These are phyloP conservation scores for Xanthoconium stramineum DNA, from an alignment of 768 basidiomycete genomes.

Conservation along the genomic window DNA sequence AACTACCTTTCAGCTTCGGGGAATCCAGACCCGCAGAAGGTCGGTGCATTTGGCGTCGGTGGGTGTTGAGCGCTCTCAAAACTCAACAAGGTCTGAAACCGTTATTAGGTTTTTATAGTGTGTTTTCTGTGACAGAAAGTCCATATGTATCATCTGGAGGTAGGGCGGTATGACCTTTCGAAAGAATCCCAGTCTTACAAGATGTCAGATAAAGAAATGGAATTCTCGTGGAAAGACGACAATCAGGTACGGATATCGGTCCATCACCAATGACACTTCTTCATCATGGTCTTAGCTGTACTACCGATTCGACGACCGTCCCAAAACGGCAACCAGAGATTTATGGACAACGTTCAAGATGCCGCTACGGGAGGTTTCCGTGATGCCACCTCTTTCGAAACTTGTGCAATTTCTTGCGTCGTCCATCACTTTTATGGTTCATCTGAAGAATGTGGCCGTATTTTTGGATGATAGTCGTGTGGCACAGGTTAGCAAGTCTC, in stretches of 20 bases:
- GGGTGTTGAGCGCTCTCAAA: not conserved
- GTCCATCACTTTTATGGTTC: slow-evolving; percentile 87
- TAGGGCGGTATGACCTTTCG: slow-evolving; percentile 18
- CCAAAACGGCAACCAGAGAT: slow-evolving; percentile 6
- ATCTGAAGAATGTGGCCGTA: slow-evolving; percentile 68
- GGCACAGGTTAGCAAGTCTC: slow-evolving; percentile 57
- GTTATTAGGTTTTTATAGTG: slow-evolving; percentile 62
- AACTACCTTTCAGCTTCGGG: not conserved
- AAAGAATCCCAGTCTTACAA: not conserved
- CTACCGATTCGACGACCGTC: not conserved
- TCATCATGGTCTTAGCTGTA: not conserved
- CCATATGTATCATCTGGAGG: slow-evolving; percentile 76
- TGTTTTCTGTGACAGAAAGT: slow-evolving; percentile 77
- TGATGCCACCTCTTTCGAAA: slow-evolving; percentile 76
- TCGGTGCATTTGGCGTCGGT: slow-evolving; percentile 3
- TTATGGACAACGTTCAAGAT: slow-evolving; percentile 87
- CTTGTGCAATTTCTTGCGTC: slow-evolving; percentile 88
- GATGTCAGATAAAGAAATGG: not conserved
- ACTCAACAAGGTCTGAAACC: not conserved
- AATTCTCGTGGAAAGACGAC: not conserved
- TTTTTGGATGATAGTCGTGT: slow-evolving; percentile 74
- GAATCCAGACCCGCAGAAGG: not conserved
- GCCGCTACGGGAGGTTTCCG: slow-evolving; percentile 69
- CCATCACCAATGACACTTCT: no score
- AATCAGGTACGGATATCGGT: not conserved